These are phyloP conservation scores for Thermomucor indicae-seudaticae DNA, from an alignment of 371 early-diverging fungal genomes.

Conservation along the genomic window DNA sequence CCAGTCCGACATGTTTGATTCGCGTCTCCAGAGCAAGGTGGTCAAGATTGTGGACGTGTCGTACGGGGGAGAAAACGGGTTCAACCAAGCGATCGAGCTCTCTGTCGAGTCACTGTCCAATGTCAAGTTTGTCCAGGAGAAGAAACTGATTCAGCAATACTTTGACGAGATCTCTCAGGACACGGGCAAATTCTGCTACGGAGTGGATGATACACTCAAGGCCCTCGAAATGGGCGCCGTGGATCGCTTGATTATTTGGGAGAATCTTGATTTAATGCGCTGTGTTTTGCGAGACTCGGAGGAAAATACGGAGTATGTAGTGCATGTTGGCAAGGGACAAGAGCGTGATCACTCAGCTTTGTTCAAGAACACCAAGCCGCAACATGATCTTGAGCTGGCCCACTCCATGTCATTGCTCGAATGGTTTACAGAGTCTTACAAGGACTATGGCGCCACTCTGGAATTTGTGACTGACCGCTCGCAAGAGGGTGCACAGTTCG, in stretches of 20 bases:
- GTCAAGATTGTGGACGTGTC: slow-evolving; percentile 93
- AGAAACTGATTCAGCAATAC: slow-evolving; percentile 90
- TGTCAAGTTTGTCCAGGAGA: slow-evolving; percentile 97
- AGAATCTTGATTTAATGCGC: slow-evolving; percentile 77
- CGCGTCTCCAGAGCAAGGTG: slow-evolving; percentile 81
- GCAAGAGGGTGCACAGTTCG: slow-evolving; percentile 99
- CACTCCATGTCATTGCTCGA: slow-evolving; percentile 88
- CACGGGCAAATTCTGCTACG: slow-evolving; percentile 93
- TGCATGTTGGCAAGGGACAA: slow-evolving; percentile 81
- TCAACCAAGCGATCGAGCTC: slow-evolving; percentile 96
- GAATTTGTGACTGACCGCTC: slow-evolving; percentile 98
- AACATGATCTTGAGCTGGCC: slow-evolving; percentile 74
- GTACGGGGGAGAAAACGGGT: slow-evolving; percentile 98
- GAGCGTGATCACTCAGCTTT: slow-evolving; percentile 68
- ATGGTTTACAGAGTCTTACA: slow-evolving; percentile 99
- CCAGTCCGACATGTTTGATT: slow-evolving; percentile 91
- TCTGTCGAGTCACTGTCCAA: slow-evolving; percentile 86
- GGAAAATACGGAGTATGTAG: slow-evolving; percentile 60
- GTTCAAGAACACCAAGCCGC: slow-evolving; percentile 47
- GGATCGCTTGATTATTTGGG: slow-evolving; percentile 95
- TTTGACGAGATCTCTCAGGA: slow-evolving; percentile 96
- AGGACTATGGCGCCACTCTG: slow-evolving; percentile 90
- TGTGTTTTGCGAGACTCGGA: slow-evolving; percentile 68
- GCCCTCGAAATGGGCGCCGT: slow-evolving; percentile 93
- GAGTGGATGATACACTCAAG: slow-evolving; percentile 91